Percentiles rank a stretch among this genome's conserved stretches.
These are phyloP conservation scores for Choanephora cucurbitarum DNA, from an alignment of 371 early-diverging fungal species.

Conservation along the genomic window DNA sequence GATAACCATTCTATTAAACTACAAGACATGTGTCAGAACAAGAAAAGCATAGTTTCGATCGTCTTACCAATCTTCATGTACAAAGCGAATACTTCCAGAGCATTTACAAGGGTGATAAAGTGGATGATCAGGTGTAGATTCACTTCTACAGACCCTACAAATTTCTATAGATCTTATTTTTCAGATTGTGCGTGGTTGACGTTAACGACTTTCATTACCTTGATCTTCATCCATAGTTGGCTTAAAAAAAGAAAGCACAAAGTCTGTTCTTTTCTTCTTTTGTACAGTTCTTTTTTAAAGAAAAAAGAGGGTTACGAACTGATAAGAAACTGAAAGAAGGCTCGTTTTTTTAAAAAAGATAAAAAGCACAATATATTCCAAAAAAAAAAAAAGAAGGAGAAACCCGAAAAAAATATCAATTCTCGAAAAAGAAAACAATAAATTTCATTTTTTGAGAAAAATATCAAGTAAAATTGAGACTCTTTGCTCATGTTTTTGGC, in stretches of 20 bases:
- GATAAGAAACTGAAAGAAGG: no score
- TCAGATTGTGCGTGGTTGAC: background rate
- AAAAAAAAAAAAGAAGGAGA: no score
- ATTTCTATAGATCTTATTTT: constrained; percentile 48
- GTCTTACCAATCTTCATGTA: constrained; percentile 84
- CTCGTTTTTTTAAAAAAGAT: no score
- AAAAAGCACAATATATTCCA: no score
- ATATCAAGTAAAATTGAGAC: no score
- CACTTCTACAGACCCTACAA: constrained; percentile 90
- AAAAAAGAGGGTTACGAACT: no score
- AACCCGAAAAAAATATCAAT: no score
- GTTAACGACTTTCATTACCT: background rate
- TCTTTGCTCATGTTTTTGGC: no score
- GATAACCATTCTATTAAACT: constrained; percentile 84
- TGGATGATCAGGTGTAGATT: constrained; percentile 75
- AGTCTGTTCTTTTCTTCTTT: no score
- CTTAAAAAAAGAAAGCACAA: background rate
- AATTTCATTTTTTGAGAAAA: background rate
- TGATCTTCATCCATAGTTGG: background rate
- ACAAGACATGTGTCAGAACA: constrained; percentile 6
- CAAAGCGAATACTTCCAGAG: constrained; percentile 87
- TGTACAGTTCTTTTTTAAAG: no score
- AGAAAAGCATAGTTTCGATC: background rate
- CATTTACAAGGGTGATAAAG: constrained; percentile 92
- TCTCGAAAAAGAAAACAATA: no score